phyloP scores from a whole-genome alignment of 2,329 filamentous ascomycete genomes.

The Rutstroemia sp. region DNA sequence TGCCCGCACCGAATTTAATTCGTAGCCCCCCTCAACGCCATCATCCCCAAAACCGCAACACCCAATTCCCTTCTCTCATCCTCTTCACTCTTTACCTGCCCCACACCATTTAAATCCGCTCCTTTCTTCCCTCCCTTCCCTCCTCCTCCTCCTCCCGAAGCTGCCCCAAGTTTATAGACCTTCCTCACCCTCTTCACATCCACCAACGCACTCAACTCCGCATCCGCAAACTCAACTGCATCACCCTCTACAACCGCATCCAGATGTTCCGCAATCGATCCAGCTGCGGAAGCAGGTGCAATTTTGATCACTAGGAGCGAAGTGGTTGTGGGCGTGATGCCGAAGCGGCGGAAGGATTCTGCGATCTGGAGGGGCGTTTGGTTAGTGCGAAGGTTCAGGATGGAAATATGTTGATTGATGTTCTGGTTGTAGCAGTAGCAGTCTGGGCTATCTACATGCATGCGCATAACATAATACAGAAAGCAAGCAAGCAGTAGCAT shows the following conservation, averaged over 20 bases:
- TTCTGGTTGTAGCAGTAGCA: not conserved
- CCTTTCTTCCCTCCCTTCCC: constrained; percentile 4
- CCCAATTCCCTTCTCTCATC: constrained; percentile 53
- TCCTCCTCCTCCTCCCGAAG: constrained; percentile 40
- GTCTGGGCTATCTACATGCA: not conserved
- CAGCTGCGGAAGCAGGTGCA: constrained; percentile 43
- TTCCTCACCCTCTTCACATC: constrained; percentile 70
- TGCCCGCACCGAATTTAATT: constrained; percentile 13
- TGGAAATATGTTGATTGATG: too few relatives aligned
- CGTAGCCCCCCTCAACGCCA: constrained; percentile 61
- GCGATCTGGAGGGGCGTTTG: constrained; percentile 55
- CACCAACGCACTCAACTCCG: constrained; percentile 47
- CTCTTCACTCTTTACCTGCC: constrained; percentile 24
- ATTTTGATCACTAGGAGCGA: constrained; percentile 75
- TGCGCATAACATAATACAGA: not conserved
- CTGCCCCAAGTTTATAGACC: constrained; percentile 66
- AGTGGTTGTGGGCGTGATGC: constrained; percentile 64
- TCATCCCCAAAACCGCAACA: constrained; percentile 62
- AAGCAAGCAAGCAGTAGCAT: not conserved
- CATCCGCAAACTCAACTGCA: constrained; percentile 53
- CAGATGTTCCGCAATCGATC: constrained; percentile 53
- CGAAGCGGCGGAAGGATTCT: constrained; percentile 84
- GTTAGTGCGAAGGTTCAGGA: not conserved
- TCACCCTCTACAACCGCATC: constrained; percentile 53
- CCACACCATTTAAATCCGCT: not conserved